phyloP scores from a whole-genome alignment of 2,329 filamentous ascomycete genomes.

The Calonectria pseudoreteaudii region DNA sequence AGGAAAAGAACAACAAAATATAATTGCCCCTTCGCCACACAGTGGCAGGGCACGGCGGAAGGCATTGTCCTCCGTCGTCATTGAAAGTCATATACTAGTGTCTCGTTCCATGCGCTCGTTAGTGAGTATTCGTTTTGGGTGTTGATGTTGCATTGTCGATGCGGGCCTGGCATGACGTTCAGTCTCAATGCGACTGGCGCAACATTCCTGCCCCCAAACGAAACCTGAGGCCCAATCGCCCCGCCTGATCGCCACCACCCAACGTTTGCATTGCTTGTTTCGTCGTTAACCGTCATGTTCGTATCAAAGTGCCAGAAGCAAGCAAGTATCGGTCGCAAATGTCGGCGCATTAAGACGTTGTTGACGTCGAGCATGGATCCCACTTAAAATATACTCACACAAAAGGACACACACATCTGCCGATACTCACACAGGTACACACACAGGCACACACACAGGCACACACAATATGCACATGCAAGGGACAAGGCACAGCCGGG shows the following conservation, averaged over 20 bases:
- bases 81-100: background rate
- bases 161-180: slow-evolving; percentile 4
- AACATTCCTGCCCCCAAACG: background rate
- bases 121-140: background rate
- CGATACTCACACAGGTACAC: background rate
- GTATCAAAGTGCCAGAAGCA: background rate
- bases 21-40: slow-evolving; percentile 14
- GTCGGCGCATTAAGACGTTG: background rate
- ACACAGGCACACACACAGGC: background rate
- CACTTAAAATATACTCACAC: background rate
- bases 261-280: slow-evolving; percentile 1
- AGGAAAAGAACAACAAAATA: slow-evolving; percentile 18
- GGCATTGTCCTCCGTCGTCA: slow-evolving; percentile 3
- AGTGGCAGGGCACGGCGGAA: slow-evolving; percentile 11
- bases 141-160: background rate
- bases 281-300: background rate
- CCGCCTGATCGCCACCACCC: background rate
- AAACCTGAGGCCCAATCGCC: background rate
- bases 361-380: background rate
- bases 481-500: slow-evolving; percentile 7
- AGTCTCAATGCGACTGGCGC: background rate
- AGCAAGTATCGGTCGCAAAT: background rate
- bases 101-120: background rate
- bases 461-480: background rate
- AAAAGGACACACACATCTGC: background rate